Percentiles rank a stretch among this genome's conserved stretches.
Evolutionary conservation across 345 rosid species (phyloP).

Genomic region (Eucalyptus camaldulensis): DNA sequence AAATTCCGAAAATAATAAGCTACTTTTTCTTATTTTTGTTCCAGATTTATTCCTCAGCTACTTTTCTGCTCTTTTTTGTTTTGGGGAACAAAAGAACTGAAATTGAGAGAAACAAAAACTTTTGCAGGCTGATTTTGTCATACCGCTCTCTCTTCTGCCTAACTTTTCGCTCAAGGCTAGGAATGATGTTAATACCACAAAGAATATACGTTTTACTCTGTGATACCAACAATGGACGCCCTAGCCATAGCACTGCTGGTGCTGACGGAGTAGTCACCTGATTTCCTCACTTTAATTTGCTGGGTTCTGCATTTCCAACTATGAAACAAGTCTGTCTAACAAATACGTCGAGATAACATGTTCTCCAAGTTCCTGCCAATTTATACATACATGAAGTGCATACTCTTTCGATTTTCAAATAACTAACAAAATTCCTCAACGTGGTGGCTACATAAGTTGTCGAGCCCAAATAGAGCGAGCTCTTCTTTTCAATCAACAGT

Average conservation of each 20-base stretch:
- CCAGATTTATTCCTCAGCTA: no score
- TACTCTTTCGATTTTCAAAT: not conserved
- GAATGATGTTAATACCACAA: not conserved
- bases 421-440: not conserved
- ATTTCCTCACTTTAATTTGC: not conserved
- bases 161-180: not conserved
- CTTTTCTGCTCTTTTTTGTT: no score
- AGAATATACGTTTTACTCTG: not conserved
- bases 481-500: not conserved
- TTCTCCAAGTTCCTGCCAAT: not conserved
- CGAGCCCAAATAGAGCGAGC: not conserved
- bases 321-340: not conserved
- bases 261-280: not conserved
- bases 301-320: not conserved
- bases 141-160: not conserved
- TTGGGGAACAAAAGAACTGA: accelerated
- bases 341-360: not conserved
- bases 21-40: no score
- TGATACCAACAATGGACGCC: not conserved
- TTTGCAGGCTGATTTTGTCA: not conserved
- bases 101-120: accelerated
- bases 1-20: accelerated
- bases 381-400: not conserved
- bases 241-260: not conserved
- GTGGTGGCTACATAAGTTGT: not conserved